Base-by-base conservation (phyloP, 2,329 filamentous ascomycete genomes). In the Trichoderma hamatum region DNA sequence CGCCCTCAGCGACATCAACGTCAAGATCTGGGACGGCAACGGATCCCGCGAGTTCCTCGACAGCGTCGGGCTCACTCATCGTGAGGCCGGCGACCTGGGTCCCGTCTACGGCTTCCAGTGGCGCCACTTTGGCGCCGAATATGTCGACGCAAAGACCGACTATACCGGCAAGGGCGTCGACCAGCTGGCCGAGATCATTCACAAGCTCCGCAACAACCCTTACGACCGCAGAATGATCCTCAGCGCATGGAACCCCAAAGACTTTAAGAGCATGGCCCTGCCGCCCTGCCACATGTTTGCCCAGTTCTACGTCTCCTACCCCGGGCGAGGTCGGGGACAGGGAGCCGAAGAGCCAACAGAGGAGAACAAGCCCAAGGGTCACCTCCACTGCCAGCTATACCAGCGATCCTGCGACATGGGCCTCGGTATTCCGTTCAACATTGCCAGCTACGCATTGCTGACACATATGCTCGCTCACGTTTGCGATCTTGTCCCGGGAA, bases 21-120 rank as follows among this genome's bases (percentile, higher is more conserved):
- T 99, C 76, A 96, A 96, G 81, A 99, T 99, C 78, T 99, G 96
- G 96, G 96, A 99, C 78, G 95, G 94, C 75, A 99, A 99, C 78
- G 96, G 95, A 54, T 94, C 90, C 58, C 92, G 96, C 74, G 91
- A 90, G 76, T 98, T 92, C 79, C 91, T 99, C 46, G 95, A 99
- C 82, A 90, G 85, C 71, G 87, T 96, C 1, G 95, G 95, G 0
- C 86, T 98, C 7, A 84, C 85, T 0, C 89, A 97, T 77, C 92
- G 95, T 70, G 92, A 89, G 64, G 92, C 64, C 24, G 96, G 96
- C 72, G 96, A 99, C 76, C 85, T 99, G 0, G 96, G 96, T 0
- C 96, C 96, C 34, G 94, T 98, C 0, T 99, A 99, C 78, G 96
- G 96, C 1, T 99, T 99, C 82, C 96, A 99, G 81, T 99, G 96